Conservation (phyloP, 257 asterid genomes). For the Nicotiana noctiflora region DNA sequence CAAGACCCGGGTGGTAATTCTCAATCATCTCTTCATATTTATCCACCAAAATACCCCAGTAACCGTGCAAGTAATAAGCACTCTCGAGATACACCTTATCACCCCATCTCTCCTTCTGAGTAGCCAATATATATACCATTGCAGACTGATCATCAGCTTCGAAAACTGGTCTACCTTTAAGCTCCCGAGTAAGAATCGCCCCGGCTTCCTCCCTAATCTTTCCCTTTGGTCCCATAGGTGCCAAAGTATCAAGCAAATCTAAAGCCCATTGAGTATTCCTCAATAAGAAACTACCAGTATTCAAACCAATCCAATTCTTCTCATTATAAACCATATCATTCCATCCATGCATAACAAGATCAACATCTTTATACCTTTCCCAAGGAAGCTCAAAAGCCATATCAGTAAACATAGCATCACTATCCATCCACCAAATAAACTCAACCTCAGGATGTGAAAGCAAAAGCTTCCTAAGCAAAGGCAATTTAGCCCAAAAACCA, state of each 20-base stretch:
- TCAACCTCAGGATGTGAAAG: constrained; percentile 86
- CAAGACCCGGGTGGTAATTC: constrained; percentile 81
- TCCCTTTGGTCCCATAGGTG: constrained; percentile 98
- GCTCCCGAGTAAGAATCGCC: constrained; percentile 54
- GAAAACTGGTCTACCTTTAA: constrained; percentile 67
- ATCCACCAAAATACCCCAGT: constrained; percentile 90
- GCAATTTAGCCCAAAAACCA: constrained; percentile 88
- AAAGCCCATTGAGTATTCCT: constrained; percentile 91
- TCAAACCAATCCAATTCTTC: constrained; percentile 87
- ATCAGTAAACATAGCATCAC: constrained; percentile 92
- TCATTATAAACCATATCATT: constrained; percentile 61
- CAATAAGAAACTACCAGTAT: constrained; percentile 85
- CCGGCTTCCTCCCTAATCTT: constrained; percentile 78
- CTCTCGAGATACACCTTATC: constrained; percentile 76
- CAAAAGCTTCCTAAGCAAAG: constrained; percentile 72
- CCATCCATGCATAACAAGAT: constrained; percentile 91
- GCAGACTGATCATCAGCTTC: constrained; percentile 98
- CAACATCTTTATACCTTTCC: constrained; percentile 71
- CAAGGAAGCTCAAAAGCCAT: constrained; percentile 92
- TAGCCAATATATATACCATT: constrained; percentile 77
- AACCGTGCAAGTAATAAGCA: constrained; percentile 70
- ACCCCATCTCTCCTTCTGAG: constrained; percentile 78
- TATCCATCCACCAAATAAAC: constrained; percentile 98
- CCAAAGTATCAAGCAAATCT: constrained; percentile 77
- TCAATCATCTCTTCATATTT: constrained; percentile 87